Evolutionary conservation across 2,329 filamentous ascomycete species (phyloP).

Genomic region (Paraphaeosphaeria minitans): DNA sequence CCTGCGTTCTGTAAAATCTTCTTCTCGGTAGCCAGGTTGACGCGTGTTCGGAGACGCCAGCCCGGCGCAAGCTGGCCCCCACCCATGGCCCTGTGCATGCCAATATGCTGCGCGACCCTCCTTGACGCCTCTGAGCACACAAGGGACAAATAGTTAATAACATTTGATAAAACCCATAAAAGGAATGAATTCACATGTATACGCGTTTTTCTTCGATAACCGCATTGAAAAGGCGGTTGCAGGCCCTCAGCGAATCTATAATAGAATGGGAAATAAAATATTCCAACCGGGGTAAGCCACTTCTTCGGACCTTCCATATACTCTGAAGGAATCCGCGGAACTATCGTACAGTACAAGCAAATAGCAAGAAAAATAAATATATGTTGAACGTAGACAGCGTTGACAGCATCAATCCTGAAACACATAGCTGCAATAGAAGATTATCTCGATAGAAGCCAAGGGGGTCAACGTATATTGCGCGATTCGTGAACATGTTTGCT

Average conservation of each 20-base stretch:
- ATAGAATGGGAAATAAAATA: background rate
- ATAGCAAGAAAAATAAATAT: background rate
- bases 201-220: too few relatives aligned
- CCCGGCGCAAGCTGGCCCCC: conserved; percentile 2
- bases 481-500: background rate
- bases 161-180: background rate
- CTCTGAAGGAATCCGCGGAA: background rate
- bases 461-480: background rate
- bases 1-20: conserved; percentile 5
- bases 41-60: background rate
- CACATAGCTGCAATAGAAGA: background rate
- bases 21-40: background rate
- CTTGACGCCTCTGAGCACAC: background rate
- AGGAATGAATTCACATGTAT: conserved; percentile 2
- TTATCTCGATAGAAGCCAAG: background rate
- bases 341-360: background rate
- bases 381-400: background rate
- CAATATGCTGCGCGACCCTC: background rate
- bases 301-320: background rate
- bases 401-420: background rate
- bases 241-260: background rate
- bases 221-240: conserved; percentile 3
- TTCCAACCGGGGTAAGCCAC: background rate
- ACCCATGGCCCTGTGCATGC: background rate
- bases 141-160: background rate